phyloP scores from a whole-genome alignment of 345 rosid genomes.

The Bretschneidera sinensis region DNA sequence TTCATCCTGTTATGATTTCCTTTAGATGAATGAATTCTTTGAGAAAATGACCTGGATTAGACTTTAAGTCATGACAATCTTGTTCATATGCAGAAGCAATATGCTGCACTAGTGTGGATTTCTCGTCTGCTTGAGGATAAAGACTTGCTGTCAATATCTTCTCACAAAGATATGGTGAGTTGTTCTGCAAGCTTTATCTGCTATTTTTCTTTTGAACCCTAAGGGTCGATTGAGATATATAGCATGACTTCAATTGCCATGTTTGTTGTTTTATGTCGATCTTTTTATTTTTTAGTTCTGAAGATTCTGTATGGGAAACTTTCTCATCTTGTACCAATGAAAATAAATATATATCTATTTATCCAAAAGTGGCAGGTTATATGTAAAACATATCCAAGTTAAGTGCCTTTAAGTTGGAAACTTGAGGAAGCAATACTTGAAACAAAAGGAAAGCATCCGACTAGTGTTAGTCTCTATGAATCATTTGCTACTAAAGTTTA shows the following conservation, averaged over 20 bases:
- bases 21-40: background rate
- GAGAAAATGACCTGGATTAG: background rate
- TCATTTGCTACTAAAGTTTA: too few relatives aligned
- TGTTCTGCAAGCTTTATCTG: conserved; percentile 5
- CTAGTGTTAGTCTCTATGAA: background rate
- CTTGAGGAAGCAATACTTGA: background rate
- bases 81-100: conserved; percentile 66
- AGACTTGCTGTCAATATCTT: conserved; percentile 50
- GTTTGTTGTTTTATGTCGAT: background rate
- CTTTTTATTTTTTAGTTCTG: background rate
- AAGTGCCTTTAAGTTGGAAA: background rate
- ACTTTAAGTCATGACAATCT: background rate
- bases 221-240: background rate
- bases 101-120: conserved; percentile 91
- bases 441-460: background rate
- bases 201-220: background rate
- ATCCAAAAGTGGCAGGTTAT: too few relatives aligned
- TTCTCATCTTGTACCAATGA: background rate
- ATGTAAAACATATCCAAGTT: too few relatives aligned
- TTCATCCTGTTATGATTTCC: background rate
- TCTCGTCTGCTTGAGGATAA: conserved; percentile 76
- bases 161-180: conserved; percentile 62
- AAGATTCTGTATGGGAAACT: background rate
- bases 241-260: background rate
- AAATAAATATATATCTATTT: too few relatives aligned